A percentile compares a stretch with the other conserved stretches of the same genome.
Evolutionary conservation across 768 basidiomycete genomes (phyloP).

Genomic region (Collybia mongolica): DNA sequence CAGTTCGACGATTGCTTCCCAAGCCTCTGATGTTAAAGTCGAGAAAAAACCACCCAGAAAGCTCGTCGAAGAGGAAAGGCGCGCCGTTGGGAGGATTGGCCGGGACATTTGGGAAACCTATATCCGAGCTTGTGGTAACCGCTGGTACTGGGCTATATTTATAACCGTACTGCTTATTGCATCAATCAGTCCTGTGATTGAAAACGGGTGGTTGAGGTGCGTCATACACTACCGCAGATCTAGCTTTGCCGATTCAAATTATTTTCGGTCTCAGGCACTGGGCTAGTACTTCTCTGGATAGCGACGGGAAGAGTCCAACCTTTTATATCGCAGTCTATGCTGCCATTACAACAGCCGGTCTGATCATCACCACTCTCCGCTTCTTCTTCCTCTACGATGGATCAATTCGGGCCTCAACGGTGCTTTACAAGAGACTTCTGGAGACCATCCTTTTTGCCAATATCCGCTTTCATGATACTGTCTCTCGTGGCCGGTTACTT

Average conservation of each 20-base stretch:
- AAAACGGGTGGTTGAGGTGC: slow-evolving; percentile 71
- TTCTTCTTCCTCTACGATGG: slow-evolving; percentile 80
- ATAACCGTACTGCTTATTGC: slow-evolving; percentile 49
- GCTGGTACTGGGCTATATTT: slow-evolving; percentile 59
- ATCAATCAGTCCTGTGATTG: slow-evolving; percentile 63
- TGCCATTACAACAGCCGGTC: slow-evolving; percentile 37
- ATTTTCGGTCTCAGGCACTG: slow-evolving; percentile 37
- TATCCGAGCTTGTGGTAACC: slow-evolving; percentile 47
- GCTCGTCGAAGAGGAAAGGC: slow-evolving; percentile 79
- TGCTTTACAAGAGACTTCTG: slow-evolving; percentile 73
- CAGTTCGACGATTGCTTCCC: slow-evolving; percentile 26
- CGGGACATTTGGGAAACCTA: slow-evolving; percentile 67
- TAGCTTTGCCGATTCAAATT: not conserved
- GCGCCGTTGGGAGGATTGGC: slow-evolving; percentile 72
- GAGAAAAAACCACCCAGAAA: slow-evolving; percentile 70
- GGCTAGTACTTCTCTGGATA: slow-evolving; percentile 48
- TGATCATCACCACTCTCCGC: slow-evolving; percentile 53
- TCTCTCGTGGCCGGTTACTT: slow-evolving; percentile 78
- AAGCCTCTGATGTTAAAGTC: slow-evolving; percentile 24
- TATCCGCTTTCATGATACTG: slow-evolving; percentile 91
- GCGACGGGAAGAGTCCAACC: slow-evolving; percentile 40
- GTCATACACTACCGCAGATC: slow-evolving; percentile 1
- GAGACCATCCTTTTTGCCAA: slow-evolving; percentile 85
- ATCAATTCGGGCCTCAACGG: slow-evolving; percentile 77
- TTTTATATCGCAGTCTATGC: slow-evolving; percentile 78